Evolutionary conservation across 805 yeast species (phyloP), one percentile per base, ranked within the genome.

Genomic region (Phaffomyces opuntiae): DNA sequence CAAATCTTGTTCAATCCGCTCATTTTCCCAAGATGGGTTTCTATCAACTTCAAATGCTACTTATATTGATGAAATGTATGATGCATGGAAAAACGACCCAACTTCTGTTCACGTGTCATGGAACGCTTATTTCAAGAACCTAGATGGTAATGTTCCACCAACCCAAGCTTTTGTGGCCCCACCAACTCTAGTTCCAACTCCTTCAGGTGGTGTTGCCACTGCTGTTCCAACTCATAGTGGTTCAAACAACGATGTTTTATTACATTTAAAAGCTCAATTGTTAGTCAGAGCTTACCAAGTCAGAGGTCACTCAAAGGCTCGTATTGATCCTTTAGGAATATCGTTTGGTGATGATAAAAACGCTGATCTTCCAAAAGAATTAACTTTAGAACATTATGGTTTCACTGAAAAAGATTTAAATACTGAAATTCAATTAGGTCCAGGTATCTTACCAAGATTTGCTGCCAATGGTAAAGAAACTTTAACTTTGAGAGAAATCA

Each of bases 261-360:
- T 87, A 51, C 98, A 93, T 66, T 78, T 93, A 74, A 93, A 93
- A 68, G 95, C 89, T 16, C 99, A 93, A 75, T 78, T 93, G 57
- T 76, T 93, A 59, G 97, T 95, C 52, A 86, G 99, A 68, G 99
- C 99, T 29, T 93, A 90, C 71, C 99, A 93, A 73, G 99, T 93
- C 44, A 82, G 98, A 69, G 99, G 99, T 55, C 99, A 93, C 68
- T 85, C 83, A 67, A 87, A 87, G 72, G 97, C 98, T 39, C 83
- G 81, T 58, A 83, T 89, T 51, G 99, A 93, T 68, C 99, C 99
- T n/a, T 73, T 93, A 62, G 91, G 85, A 34, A 85, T 91, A 61
- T 80, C 90, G 17, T 87, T 81, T 62, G 97, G 93, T 56, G 86
- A 80, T 60, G 78, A 78, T 59, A 60, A 68, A 49, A 52, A 63